Evolutionary conservation across 768 basidiomycete genomes (phyloP).

Genomic region (Amanita exitialis): DNA sequence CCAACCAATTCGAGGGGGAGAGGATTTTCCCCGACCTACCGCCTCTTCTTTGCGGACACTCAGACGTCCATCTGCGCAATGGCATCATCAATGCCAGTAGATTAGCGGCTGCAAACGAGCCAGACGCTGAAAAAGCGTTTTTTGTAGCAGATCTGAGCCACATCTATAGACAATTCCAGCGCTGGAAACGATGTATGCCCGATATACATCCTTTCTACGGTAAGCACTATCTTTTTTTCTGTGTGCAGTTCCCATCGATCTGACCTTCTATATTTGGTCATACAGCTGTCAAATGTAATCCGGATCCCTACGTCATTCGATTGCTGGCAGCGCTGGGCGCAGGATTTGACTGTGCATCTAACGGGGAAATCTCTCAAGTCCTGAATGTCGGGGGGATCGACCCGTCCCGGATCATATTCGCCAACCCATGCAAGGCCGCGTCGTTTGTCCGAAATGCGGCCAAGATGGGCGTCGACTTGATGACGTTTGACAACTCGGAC

Average conservation of each 20-base stretch:
- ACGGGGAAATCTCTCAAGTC: slow-evolving; percentile 82
- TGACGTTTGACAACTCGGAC: slow-evolving; percentile 98
- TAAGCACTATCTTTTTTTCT: slow-evolving; percentile 16
- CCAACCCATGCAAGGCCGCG: slow-evolving; percentile 96
- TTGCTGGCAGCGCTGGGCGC: slow-evolving; percentile 20
- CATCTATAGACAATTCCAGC: slow-evolving; percentile 75
- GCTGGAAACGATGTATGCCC: slow-evolving; percentile 72
- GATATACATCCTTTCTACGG: slow-evolving; percentile 94
- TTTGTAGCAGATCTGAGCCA: slow-evolving; percentile 91
- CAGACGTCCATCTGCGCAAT: slow-evolving; percentile 63
- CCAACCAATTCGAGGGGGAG: background rate
- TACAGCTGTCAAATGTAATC: slow-evolving; percentile 95
- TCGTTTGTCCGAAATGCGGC: slow-evolving; percentile 88
- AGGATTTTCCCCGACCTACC: slow-evolving; percentile 40
- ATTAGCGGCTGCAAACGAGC: slow-evolving; percentile 39
- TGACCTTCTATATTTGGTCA: background rate
- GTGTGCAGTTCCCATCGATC: background rate
- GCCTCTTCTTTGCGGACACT: slow-evolving; percentile 56
- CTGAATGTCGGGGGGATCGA: slow-evolving; percentile 64
- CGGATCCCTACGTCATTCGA: slow-evolving; percentile 74
- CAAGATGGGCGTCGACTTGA: slow-evolving; percentile 71
- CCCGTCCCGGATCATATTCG: slow-evolving; percentile 85
- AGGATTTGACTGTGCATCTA: slow-evolving; percentile 97
- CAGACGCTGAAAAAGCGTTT: slow-evolving; percentile 78
- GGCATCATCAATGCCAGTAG: slow-evolving; percentile 62